phyloP scores from a whole-genome alignment of 805 yeast genomes.

The Vanderwaltozyma yarrowii region DNA sequence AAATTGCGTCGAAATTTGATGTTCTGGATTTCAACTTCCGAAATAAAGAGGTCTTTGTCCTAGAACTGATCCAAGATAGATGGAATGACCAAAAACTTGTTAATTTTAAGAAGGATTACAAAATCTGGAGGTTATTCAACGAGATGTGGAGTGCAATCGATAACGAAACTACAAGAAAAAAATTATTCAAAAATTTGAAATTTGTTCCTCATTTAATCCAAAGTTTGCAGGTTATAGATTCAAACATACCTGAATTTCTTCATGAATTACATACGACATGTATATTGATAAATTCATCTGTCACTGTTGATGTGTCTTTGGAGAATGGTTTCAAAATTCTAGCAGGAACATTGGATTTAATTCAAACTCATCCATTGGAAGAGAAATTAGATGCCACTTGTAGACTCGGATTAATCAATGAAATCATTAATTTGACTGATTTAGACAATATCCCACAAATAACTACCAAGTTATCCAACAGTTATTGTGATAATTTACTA shows the following conservation, averaged over 20 bases:
- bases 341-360: conserved; percentile 11
- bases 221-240: conserved; percentile 1
- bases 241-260: conserved; percentile 7
- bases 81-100: conserved; percentile 38
- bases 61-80: conserved; percentile 53
- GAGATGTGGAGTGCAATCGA: conserved; percentile 30
- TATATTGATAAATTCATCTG: conserved; percentile 15
- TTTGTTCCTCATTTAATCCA: conserved; percentile 24
- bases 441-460: conserved; percentile 10
- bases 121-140: conserved; percentile 43
- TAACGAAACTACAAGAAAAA: conserved; percentile 28
- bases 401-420: conserved; percentile 8
- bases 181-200: conserved; percentile 34
- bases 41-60: conserved; percentile 40
- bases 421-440: conserved; percentile 16
- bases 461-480: conserved; percentile 11
- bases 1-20: conserved; percentile 28
- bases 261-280: conserved; percentile 11
- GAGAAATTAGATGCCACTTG: not conserved
- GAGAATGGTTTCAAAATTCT: conserved; percentile 18
- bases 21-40: conserved; percentile 40
- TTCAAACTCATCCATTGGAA: conserved; percentile 1
- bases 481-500: conserved; percentile 14
- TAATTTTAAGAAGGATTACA: conserved; percentile 33
- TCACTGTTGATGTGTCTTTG: conserved; percentile 17